These are phyloP conservation scores for Rheum nobile DNA, from an alignment of 148 eudicot species.

Conservation along the genomic window DNA sequence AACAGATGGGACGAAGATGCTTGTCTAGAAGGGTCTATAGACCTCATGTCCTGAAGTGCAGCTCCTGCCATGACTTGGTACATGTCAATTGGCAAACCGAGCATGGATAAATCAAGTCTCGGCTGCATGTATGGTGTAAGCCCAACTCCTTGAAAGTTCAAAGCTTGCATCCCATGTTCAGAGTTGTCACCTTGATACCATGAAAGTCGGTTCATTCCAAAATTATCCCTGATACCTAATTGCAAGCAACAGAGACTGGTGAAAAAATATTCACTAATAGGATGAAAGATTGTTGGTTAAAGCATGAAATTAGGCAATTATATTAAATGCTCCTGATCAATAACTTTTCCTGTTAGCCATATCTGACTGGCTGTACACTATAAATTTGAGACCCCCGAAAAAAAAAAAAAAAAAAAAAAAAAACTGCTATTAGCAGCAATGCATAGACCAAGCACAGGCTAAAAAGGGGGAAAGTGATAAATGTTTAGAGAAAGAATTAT, in stretches of 20 bases:
- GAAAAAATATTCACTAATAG: not conserved
- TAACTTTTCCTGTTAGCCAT: not conserved
- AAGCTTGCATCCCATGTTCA: slow-evolving; percentile 35
- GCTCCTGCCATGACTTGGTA: slow-evolving; percentile 66
- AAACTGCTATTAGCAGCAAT: not conserved
- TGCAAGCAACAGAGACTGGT: slow-evolving; percentile 8
- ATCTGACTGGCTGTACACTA: not conserved
- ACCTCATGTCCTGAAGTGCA: slow-evolving; percentile 45
- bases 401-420: too few relatives aligned
- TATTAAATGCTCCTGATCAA: not conserved
- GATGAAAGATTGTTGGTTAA: not conserved
- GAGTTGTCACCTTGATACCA: slow-evolving; percentile 63
- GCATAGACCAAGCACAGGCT: not conserved
- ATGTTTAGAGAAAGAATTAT: not conserved
- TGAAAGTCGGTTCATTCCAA: slow-evolving; percentile 30
- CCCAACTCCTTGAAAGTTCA: slow-evolving; percentile 68
- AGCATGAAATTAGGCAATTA: not conserved
- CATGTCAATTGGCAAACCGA: slow-evolving; percentile 47
- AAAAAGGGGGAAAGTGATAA: not conserved
- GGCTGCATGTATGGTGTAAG: slow-evolving; percentile 67
- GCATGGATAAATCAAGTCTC: slow-evolving; percentile 54
- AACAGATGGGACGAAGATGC: slow-evolving; percentile 30
- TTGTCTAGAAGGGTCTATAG: slow-evolving; percentile 23
- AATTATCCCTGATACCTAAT: slow-evolving; percentile 44
- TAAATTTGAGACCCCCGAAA: too few relatives aligned